Base-by-base conservation (phyloP, 345 rosid genomes). In the Psidium friedrichsthalianum region DNA sequence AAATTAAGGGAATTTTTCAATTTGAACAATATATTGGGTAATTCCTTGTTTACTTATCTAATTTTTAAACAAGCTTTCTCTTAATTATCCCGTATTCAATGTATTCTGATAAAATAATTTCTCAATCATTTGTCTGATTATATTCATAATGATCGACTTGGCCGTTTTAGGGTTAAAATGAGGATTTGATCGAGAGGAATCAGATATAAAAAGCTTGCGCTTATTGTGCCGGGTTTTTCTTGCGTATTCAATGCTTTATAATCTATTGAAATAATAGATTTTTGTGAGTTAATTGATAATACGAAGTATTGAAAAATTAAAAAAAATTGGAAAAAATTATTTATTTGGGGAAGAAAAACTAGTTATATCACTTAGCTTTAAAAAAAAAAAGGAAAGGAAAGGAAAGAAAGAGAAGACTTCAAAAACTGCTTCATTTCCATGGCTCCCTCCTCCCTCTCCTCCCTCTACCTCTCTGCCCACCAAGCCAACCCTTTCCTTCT, bases 361-460 rank as follows among this genome's bases (percentile, higher is more conserved):
- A 64, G 11, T 7, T 64, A 7, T 18, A 29, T 7, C 8, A 64
- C 24, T 29, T 8, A 3, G 20, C 11, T 64, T 20, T 2, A n/a
- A 58, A 25, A 27, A 1, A 8, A n/a, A 12, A 14, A 13, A 27
- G 10, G 1, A n/a, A n/a, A n/a, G 5, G 25, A 27, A 27, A 14
- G 0, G 51, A 58, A 24, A 59, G 8, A 14, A 14, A 14, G 8
- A 29, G 42, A 6, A 2, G 18, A 13, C 22, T 29, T 15, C 2
- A 61, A 29, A 61, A 29, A 15, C 74, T 6, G 3, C 32, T 74
- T 12, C 59, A 47, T 85, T 44, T 83, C 83, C 25, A 90, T 89
- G 92, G 91, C 93, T 58, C 86, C 89, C 25, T 85, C 90, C 61
- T 69, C 78, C 21, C 83, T 57, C 82, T 84, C 84, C 49, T 88